A percentile compares a stretch with the other conserved stretches of the same genome.
These are phyloP conservation scores for Piedraia hortae DNA, from an alignment of 2,329 filamentous ascomycete genomes.

Conservation along the genomic window DNA sequence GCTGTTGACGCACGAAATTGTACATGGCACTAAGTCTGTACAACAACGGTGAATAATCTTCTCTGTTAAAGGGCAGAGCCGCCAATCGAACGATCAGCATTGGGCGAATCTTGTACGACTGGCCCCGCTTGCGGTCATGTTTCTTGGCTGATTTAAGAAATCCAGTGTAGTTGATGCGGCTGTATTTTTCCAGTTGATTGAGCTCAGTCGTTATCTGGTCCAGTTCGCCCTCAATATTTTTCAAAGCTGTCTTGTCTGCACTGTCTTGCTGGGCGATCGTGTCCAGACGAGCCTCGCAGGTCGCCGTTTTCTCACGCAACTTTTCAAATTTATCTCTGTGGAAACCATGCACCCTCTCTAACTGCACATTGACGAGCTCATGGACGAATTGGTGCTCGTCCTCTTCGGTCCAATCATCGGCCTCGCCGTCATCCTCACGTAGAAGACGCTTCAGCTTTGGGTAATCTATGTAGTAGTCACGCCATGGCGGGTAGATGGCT, in stretches of 20 bases:
- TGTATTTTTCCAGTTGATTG: conserved; percentile 82
- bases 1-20: conserved; percentile 65
- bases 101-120: conserved; percentile 64
- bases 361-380: conserved; percentile 76
- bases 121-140: conserved; percentile 78
- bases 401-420: conserved; percentile 53
- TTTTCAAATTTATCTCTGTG: conserved; percentile 58
- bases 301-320: conserved; percentile 54
- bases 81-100: conserved; percentile 74
- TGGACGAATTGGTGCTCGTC: conserved; percentile 88
- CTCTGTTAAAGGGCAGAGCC: conserved; percentile 81
- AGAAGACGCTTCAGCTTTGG: conserved; percentile 70
- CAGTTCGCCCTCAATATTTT: conserved; percentile 50
- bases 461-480: conserved; percentile 87
- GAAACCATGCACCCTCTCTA: conserved; percentile 83
- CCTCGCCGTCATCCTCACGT: conserved; percentile 32
- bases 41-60: conserved; percentile 71
- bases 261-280: conserved; percentile 17
- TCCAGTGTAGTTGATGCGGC: conserved; percentile 86
- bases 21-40: conserved; percentile 85
- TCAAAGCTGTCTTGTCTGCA: conserved; percentile 19
- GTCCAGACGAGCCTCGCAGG: conserved; percentile 37
- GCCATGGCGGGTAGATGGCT: conserved; percentile 66
- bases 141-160: conserved; percentile 98
- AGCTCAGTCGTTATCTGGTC: conserved; percentile 74